Evolutionary conservation across 306 rosid species (phyloP), one percentile per base, ranked within the genome.

Genomic region (Abrus precatorius): DNA sequence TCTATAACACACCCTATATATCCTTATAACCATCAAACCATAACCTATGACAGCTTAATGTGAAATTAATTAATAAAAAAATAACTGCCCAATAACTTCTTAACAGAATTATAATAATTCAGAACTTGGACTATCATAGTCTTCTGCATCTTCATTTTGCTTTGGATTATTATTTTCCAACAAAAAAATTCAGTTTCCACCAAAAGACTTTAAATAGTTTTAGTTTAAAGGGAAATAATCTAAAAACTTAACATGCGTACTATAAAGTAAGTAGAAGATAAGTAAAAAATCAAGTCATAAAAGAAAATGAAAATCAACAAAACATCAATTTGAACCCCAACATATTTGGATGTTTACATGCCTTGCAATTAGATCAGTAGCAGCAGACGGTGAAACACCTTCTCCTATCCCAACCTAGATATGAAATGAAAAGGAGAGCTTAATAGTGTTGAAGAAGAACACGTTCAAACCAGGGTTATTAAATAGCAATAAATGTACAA

Each of bases 381-480:
- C 99, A 64, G 99, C 96, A 3, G 98, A 91, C n/a, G 99, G 99
- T 77, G 99, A 95, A 86, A 95, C 97, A 9, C 98, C 99, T 89
- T 95, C 99, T n/a, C 99, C 99, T 55, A 95, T 93, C 60, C 99
- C 99, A 85, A 95, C 99, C 99, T 95, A 86, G 33, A 83, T 41
- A 78, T 75, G 60, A 55, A 78, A 85, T 11, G 41, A 69, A 77
- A 77, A 70, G 60, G 43, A 80, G 28, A 70, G 40, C 83, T 76
- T 64, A 86, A 47, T 73, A 66, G 7, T 53, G 32, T 53, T 54
- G 9, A 77, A 66, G 72, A 62, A 78, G 74, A 36, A 59, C 33
- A 12, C 80, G 57, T 12, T 75, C 76, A 81, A 79, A 72, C 12
- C 34, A 61, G 9, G 10, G 20, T 44, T 6, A 54, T 9, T 43